Evolutionary conservation across 139 green algal species (phyloP).

Genomic region (Haematococcus lacustris): DNA sequence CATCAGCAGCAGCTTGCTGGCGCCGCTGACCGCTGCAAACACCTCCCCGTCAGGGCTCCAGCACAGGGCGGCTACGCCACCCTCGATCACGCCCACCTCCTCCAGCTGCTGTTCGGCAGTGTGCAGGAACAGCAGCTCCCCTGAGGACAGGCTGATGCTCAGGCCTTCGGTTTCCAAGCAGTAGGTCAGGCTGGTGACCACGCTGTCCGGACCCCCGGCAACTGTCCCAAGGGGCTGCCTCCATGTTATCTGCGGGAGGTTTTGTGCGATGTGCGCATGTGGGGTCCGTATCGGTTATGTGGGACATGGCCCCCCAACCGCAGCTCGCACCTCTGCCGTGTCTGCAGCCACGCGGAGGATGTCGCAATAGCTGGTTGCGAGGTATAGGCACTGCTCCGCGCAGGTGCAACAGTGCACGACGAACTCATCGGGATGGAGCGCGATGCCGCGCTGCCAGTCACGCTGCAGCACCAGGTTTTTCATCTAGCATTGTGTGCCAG

Average conservation of each 20-base stretch:
- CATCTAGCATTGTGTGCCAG: no score
- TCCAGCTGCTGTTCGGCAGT: conserved; percentile 10
- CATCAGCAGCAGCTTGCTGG: conserved; percentile 70
- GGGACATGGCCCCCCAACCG: no score
- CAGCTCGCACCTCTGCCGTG: no score
- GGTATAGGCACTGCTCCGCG: no score
- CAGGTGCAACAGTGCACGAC: no score
- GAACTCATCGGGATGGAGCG: no score
- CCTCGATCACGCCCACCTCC: conserved; percentile 58
- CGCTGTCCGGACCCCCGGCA: background rate
- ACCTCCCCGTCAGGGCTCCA: conserved; percentile 82
- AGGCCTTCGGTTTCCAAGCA: conserved; percentile 53
- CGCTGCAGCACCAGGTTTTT: no score
- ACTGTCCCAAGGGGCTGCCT: background rate
- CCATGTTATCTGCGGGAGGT: conserved; percentile 16
- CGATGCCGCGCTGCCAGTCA: no score
- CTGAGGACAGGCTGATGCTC: conserved; percentile 35
- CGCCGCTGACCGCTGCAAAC: conserved; percentile 51
- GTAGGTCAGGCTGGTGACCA: conserved; percentile 3
- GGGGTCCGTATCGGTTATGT: no score
- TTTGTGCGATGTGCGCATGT: no score
- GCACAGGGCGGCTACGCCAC: conserved; percentile 46
- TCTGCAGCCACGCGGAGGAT: no score
- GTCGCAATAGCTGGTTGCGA: no score
- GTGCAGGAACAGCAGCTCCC: conserved; percentile 55